phyloP scores from a whole-genome alignment of 2,329 filamentous ascomycete genomes.

The Trichoderma simmonsii region DNA sequence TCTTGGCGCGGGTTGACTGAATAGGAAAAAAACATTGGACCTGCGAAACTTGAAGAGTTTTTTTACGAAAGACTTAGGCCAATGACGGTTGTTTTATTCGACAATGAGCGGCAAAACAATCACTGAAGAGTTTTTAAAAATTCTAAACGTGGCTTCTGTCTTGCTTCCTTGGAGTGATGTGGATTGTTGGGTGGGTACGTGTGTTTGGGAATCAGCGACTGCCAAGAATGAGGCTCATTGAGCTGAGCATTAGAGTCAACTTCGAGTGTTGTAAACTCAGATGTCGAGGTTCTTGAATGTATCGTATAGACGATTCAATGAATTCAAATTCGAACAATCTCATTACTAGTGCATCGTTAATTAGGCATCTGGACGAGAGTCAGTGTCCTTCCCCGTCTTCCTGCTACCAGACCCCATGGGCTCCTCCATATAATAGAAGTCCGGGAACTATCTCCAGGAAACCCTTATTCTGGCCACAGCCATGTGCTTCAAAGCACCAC shows the following conservation, averaged over 20 bases:
- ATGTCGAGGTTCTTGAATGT: background rate
- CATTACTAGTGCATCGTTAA: background rate
- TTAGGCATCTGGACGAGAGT: background rate
- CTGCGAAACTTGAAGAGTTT: background rate
- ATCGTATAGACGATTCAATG: background rate
- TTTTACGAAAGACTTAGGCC: background rate
- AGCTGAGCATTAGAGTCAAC: background rate
- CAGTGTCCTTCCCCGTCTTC: background rate
- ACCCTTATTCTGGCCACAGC: background rate
- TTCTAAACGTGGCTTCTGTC: background rate
- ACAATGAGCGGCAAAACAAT: background rate
- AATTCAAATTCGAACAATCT: background rate
- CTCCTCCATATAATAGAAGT: background rate
- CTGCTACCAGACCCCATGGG: background rate
- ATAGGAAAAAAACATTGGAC: background rate
- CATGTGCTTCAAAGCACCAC: background rate
- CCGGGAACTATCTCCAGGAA: background rate
- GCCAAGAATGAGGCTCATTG: background rate
- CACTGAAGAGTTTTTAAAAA: background rate
- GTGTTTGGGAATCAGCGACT: background rate
- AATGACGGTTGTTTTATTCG: background rate
- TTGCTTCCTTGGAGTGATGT: background rate
- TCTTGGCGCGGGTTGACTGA: background rate
- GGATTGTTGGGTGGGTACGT: background rate
- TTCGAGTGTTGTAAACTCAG: background rate